Base-by-base conservation (phyloP, 352 stramenopile species). In the Phytophthora quininea region DNA sequence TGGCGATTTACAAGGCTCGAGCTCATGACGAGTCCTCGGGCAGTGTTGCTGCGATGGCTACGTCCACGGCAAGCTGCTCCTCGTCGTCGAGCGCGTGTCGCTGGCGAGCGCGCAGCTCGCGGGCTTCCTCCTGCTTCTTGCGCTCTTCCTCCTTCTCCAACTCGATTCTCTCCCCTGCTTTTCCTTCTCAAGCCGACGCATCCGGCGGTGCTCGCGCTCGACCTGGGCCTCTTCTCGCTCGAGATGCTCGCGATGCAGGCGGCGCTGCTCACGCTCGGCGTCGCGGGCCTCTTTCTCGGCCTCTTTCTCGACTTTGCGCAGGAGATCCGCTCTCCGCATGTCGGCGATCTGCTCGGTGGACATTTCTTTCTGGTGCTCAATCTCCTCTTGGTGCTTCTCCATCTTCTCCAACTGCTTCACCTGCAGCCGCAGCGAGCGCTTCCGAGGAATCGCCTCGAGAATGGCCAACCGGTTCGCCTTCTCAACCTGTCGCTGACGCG, bases 401-500 rank as follows among this genome's bases (percentile, higher is more conserved):
- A 92, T 73, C 43, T 90, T 77, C 55, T 91, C 86, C 32, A 95
- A 70, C 71, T 95, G 84, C 72, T 96, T 93, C 30, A 93, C 88
- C 60, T 94, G 88, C 45, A 96, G 86, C 14, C 88, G 84, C 61
- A 93, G 70, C 53, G 86, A 94, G 0, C 86, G 83, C 65, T 96
- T 96, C 29, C 88, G 82, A 3, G 88, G 88, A 58, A 96, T 94
- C 3, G 86, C 88, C 52, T 96, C 86, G 15, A 96, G 67, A 67
- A 96, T 92, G 12, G 88, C 88, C 32, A 88, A 71, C 10, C 84
- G 84, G 7, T 87, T 93, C 0, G 78, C 84, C 54, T 92, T 92
- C 60, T 96, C 88, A 10, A 89, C 11, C 33, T 93, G 71, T 11
- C 79, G 76, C 30, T 80, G 77, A 12, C 79, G 75, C 11, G 64